Conservation (phyloP, 768 basidiomycete species). For the Mycena filopes region DNA sequence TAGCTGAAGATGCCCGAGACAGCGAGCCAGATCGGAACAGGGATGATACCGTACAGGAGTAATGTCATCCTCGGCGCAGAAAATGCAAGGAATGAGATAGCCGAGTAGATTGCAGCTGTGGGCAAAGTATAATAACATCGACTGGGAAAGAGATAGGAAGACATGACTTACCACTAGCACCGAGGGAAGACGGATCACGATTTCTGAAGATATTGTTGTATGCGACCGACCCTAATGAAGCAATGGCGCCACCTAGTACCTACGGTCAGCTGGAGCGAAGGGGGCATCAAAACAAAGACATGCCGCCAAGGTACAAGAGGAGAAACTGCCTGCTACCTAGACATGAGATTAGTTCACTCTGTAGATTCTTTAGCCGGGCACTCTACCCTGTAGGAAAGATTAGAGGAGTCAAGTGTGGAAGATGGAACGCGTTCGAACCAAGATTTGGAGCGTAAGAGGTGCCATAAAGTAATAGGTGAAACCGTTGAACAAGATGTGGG, state of each 20-base stretch:
- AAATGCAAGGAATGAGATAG: slow-evolving; percentile 79
- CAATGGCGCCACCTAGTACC: slow-evolving; percentile 65
- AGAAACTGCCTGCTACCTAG: slow-evolving; percentile 73
- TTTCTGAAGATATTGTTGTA: slow-evolving; percentile 56
- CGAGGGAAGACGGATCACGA: slow-evolving; percentile 57
- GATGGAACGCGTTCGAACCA: slow-evolving; percentile 42
- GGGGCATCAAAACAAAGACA: slow-evolving; percentile 33
- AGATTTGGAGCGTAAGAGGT: slow-evolving; percentile 64
- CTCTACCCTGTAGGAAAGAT: slow-evolving; percentile 50
- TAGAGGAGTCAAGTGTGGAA: background rate
- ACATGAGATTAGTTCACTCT: too few species aligned
- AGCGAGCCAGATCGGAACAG: slow-evolving; percentile 81
- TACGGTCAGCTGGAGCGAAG: background rate
- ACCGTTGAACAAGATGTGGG: slow-evolving; percentile 80
- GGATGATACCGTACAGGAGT: slow-evolving; percentile 61
- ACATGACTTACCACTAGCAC: slow-evolving; percentile 76
- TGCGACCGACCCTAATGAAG: slow-evolving; percentile 59
- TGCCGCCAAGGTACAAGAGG: slow-evolving; percentile 78
- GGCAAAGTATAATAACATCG: slow-evolving; percentile 8
- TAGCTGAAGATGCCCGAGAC: slow-evolving; percentile 74
- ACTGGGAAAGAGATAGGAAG: background rate
- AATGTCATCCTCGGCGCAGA: slow-evolving; percentile 73
- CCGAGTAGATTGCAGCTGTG: slow-evolving; percentile 76
- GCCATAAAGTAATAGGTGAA: slow-evolving; percentile 85
- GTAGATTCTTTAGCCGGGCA: too few species aligned